These are phyloP conservation scores for Candida tetrigidarum DNA, from an alignment of 1,139 yeast genomes.

Conservation along the genomic window DNA sequence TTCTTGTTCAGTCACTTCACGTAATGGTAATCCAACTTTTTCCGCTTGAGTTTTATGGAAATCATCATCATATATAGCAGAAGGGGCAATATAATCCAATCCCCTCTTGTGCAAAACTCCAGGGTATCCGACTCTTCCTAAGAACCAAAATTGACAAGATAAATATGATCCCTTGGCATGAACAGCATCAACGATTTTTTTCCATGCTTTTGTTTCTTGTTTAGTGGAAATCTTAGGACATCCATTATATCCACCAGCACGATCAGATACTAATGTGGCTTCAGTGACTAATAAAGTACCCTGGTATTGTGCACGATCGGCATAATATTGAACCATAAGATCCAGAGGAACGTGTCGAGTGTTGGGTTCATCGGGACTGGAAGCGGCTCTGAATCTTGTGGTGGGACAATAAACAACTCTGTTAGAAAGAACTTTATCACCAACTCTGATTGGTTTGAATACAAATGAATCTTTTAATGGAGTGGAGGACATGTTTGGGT, in stretches of 20 bases:
- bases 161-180: constrained; percentile 57
- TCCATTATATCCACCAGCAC: constrained; percentile 41
- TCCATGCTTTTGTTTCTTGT: constrained; percentile 55
- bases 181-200: constrained; percentile 48
- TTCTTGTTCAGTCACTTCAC: constrained; percentile 47
- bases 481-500: constrained; percentile 9
- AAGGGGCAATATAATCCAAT: constrained; percentile 27
- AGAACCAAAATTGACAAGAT: constrained; percentile 61
- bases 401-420: constrained; percentile 58
- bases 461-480: constrained; percentile 30
- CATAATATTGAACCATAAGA: constrained; percentile 52
- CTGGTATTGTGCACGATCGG: constrained; percentile 52
- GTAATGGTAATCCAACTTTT: constrained; percentile 36
- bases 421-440: constrained; percentile 37
- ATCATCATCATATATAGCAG: constrained; percentile 26
- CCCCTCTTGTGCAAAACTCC: constrained; percentile 39
- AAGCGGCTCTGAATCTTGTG: constrained; percentile 53
- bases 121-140: constrained; percentile 60
- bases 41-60: constrained; percentile 24
- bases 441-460: constrained; percentile 54
- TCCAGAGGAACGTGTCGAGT: constrained; percentile 46
- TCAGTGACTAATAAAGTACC: constrained; percentile 57
- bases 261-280: constrained; percentile 35
- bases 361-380: constrained; percentile 19
- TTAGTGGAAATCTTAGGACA: constrained; percentile 60